Base-by-base conservation (phyloP, 148 eudicot species). In the Fagopyrum tataricum region DNA sequence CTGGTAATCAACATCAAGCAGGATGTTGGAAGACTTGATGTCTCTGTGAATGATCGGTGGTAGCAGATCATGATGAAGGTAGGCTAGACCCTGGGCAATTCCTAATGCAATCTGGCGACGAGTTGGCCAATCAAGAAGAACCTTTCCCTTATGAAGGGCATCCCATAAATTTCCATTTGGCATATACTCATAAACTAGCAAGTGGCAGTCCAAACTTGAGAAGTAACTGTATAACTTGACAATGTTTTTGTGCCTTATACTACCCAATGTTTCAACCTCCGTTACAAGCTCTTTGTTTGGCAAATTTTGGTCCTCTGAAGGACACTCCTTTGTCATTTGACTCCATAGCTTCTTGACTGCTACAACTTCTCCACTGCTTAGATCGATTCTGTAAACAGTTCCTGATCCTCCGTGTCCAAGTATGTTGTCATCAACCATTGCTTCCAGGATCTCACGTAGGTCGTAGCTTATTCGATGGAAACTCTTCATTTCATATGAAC, bases 151-250 rank as follows among this genome's bases (percentile, higher is more conserved):
- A 67, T 91, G 98, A 74, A 95, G 90, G 42, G 97, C 89, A 82
- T 95, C 96, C 97, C 98, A 95, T 5, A 95, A 93, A 72, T 91
- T 91, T 18, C 98, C 98, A 46, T 95, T 95, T 43, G 88, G 85
- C 98, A 91, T 91, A 81, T 87, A 92, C 80, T 95, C 99, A 58
- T 95, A 95, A 78, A 91, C 94, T 83, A 95, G 68, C 85, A 95
- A 83, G 77, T 83, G 88, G 53, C 84, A 84, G 69, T 87, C 91
- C 74, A 79, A 67, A 64, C 93, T 84, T 11, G 97, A 82, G 73
- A 88, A 84, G 58, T 82, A 95, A 73, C 97, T 82, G 79, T 84
- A 95, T 62, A 95, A 81, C 81, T 95, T 95, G 66, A 95, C 96
- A 12, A 95, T 95, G 80, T 90, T 95, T 81, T 91, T 92, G 87